Conservation (phyloP, 768 basidiomycete species). For the Hypholoma fasciculare region DNA sequence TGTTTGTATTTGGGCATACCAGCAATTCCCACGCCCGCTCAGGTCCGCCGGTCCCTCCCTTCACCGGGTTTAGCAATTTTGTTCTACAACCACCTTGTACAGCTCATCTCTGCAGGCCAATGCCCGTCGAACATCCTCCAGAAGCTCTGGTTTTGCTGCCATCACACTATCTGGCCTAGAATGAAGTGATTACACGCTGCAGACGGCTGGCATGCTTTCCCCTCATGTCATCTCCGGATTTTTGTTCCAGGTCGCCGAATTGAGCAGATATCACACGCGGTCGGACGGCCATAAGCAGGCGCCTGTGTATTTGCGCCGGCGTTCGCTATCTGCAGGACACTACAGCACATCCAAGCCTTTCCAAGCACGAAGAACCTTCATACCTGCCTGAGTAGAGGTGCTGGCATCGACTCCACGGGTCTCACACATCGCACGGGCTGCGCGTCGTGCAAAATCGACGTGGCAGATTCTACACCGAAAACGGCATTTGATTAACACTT, state of each 20-base stretch:
- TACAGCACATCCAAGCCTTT: too few relatives aligned
- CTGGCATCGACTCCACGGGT: too few relatives aligned
- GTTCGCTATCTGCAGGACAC: too few relatives aligned
- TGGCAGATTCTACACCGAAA: slow-evolving; percentile 25
- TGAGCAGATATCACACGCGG: too few relatives aligned
- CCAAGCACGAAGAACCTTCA: too few relatives aligned
- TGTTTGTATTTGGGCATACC: background rate
- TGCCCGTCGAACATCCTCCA: background rate
- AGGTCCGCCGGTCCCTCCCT: background rate
- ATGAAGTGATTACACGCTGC: background rate
- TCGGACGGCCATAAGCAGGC: too few relatives aligned
- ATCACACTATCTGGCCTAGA: background rate
- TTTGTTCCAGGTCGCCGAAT: too few relatives aligned
- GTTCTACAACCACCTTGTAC: background rate
- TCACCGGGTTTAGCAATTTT: background rate
- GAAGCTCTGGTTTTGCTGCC: background rate
- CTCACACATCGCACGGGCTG: too few relatives aligned
- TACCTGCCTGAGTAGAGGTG: too few relatives aligned
- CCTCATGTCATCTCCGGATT: slow-evolving; percentile 32
- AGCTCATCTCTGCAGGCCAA: background rate
- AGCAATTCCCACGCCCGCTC: background rate
- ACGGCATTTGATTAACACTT: too few relatives aligned
- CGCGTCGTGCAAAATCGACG: too few relatives aligned
- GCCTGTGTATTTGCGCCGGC: too few relatives aligned
- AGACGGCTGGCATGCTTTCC: slow-evolving; percentile 19